Evolutionary conservation across 1,139 yeast species (phyloP).

Genomic region (Suzukiozyma palmioleophila): DNA sequence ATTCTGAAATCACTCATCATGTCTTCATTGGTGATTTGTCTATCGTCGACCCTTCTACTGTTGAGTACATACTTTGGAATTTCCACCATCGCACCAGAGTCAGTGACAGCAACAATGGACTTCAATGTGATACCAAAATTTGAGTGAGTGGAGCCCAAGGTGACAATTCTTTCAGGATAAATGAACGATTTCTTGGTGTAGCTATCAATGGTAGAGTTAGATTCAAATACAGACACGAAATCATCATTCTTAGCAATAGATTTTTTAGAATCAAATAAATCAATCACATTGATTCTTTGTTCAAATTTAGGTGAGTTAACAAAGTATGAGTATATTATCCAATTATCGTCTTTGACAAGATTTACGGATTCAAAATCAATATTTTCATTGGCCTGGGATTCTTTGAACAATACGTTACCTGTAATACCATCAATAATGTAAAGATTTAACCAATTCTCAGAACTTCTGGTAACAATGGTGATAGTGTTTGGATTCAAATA

Average conservation of each 20-base stretch:
- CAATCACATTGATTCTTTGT: conserved; percentile 66
- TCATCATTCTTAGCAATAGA: conserved; percentile 14
- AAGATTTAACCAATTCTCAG: conserved; percentile 29
- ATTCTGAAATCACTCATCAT: conserved; percentile 55
- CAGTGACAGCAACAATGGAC: conserved; percentile 56
- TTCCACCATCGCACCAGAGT: conserved; percentile 59
- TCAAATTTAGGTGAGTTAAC: conserved; percentile 47
- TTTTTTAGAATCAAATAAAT: conserved; percentile 65
- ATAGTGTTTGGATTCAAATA: conserved; percentile 71
- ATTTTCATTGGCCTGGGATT: conserved; percentile 37
- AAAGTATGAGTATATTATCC: conserved; percentile 70
- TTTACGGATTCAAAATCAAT: conserved; percentile 38
- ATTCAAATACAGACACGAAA: conserved; percentile 29
- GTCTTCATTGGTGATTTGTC: conserved; percentile 52
- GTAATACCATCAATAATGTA: conserved; percentile 63
- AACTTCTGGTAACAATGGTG: conserved; percentile 48
- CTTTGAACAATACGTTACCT: conserved; percentile 58
- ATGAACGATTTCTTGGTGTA: conserved; percentile 54
- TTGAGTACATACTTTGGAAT: conserved; percentile 65
- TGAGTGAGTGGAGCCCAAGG: conserved; percentile 58
- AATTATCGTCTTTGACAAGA: conserved; percentile 73
- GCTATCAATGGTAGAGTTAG: conserved; percentile 19
- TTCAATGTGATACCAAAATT: conserved; percentile 72
- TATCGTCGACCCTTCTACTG: conserved; percentile 56
- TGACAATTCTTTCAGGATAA: conserved; percentile 51